Evolutionary conservation across 352 stramenopile species (phyloP).

Genomic region (Globisporangium barbulae): DNA sequence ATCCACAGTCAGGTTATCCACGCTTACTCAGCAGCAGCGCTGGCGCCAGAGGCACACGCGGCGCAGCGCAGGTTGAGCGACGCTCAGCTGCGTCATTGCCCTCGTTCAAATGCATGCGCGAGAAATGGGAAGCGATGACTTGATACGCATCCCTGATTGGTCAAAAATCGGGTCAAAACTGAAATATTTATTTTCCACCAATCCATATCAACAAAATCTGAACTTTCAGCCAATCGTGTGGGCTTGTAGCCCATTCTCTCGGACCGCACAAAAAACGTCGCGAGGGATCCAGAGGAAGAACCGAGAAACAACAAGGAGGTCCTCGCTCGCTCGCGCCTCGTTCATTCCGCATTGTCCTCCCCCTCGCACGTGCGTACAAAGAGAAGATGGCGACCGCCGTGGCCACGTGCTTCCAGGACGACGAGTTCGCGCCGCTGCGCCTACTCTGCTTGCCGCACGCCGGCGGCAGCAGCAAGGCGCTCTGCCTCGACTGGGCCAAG

Average conservation of each 20-base stretch:
- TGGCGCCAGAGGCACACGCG: background rate
- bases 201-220: background rate
- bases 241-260: background rate
- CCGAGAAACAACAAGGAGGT: background rate
- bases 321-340: background rate
- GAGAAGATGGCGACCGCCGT: constrained; percentile 32
- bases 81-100: background rate
- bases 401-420: constrained; percentile 60
- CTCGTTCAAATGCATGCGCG: background rate
- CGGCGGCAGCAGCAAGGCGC: constrained; percentile 36
- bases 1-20: background rate
- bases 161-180: background rate
- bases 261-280: background rate
- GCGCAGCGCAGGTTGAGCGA: too few species aligned
- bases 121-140: constrained; percentile 4
- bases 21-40: background rate
- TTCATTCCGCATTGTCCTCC: constrained; percentile 7
- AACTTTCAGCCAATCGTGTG: background rate
- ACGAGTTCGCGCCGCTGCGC: constrained; percentile 57
- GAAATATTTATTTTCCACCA: background rate
- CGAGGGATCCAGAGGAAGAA: background rate
- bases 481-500: constrained; percentile 46
- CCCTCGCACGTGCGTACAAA: background rate
- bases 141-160: constrained; percentile 4
- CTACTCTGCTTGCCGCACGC: constrained; percentile 62